phyloP scores from a whole-genome alignment of 1,139 yeast genomes.

The Debaryomyces udenii region DNA sequence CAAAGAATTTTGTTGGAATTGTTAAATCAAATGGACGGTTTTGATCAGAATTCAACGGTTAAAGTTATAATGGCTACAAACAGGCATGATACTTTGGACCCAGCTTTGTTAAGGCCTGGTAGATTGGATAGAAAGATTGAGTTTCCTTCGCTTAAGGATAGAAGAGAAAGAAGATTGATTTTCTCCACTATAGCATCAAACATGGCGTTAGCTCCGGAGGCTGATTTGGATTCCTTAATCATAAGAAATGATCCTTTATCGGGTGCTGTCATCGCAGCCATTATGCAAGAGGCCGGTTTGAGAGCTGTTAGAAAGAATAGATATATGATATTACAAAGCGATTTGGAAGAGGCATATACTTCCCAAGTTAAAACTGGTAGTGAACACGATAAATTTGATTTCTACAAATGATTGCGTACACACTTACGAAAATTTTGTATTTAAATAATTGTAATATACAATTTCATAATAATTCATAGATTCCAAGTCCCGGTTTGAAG shows the following conservation, averaged over 20 bases:
- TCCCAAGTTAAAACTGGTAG: constrained; percentile 94
- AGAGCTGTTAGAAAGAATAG: constrained; percentile 98
- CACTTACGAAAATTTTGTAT: constrained; percentile 6
- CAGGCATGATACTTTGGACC: constrained; percentile 97
- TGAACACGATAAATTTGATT: constrained; percentile 96
- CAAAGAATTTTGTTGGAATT: constrained; percentile 96
- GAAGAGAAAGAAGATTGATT: constrained; percentile 96
- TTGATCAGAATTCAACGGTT: constrained; percentile 92
- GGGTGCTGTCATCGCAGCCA: constrained; percentile 98
- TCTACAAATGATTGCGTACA: constrained; percentile 66
- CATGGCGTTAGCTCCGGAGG: constrained; percentile 98
- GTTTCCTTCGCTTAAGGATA: constrained; percentile 91
- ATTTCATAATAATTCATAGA: constrained; percentile 42
- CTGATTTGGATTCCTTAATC: constrained; percentile 90
- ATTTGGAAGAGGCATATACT: constrained; percentile 96
- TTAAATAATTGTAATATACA: constrained; percentile 7
- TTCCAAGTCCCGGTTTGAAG: constrained; percentile 61
- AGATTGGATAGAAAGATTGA: constrained; percentile 98
- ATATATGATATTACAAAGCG: constrained; percentile 92
- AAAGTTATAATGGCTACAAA: constrained; percentile 99
- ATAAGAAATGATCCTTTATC: constrained; percentile 95
- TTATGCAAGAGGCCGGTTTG: constrained; percentile 99
- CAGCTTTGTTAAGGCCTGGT: constrained; percentile 96
- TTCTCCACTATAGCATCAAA: constrained; percentile 95
- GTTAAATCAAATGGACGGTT: constrained; percentile 98